phyloP scores from a whole-genome alignment of 2,329 filamentous ascomycete species.

The Saccharata proteae region DNA sequence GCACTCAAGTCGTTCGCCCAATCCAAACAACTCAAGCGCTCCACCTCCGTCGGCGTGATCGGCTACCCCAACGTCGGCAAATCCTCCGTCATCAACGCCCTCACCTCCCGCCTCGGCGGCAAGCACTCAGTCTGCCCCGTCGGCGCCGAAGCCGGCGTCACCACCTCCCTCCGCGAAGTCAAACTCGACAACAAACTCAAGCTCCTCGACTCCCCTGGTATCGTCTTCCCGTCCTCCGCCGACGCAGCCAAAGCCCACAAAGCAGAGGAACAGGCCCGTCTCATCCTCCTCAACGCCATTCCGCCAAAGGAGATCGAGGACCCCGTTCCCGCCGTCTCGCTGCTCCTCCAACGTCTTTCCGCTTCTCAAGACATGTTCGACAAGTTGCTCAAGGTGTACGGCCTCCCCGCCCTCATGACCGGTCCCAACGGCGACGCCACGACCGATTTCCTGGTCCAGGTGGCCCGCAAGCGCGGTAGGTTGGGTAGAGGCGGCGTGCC shows the following conservation, averaged over 20 bases:
- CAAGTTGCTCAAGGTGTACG: constrained; percentile 74
- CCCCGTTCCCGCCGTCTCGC: constrained; percentile 71
- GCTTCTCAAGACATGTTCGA: constrained; percentile 59
- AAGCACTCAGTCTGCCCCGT: constrained; percentile 66
- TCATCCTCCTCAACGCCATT: constrained; percentile 80
- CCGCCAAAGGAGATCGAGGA: constrained; percentile 92
- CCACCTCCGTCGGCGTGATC: constrained; percentile 83
- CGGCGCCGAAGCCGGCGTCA: constrained; percentile 85
- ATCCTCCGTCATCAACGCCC: constrained; percentile 89
- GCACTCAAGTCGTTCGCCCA: constrained; percentile 83
- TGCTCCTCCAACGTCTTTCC: constrained; percentile 73
- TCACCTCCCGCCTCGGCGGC: constrained; percentile 63
- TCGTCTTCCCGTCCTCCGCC: constrained; percentile 66
- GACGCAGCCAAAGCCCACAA: constrained; percentile 36
- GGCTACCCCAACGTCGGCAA: constrained; percentile 95
- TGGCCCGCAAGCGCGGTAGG: constrained; percentile 82
- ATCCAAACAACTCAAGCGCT: constrained; percentile 72
- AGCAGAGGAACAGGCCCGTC: constrained; percentile 65
- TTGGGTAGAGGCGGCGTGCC: constrained; percentile 82
- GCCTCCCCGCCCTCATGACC: constrained; percentile 63
- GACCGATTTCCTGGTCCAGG: constrained; percentile 86
- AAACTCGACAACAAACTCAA: constrained; percentile 94
- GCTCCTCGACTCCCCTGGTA: constrained; percentile 85
- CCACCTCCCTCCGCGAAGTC: constrained; percentile 74
- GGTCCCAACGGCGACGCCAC: constrained; percentile 57